Conservation (phyloP, 352 stramenopile genomes). For the Phytophthora sp. region DNA sequence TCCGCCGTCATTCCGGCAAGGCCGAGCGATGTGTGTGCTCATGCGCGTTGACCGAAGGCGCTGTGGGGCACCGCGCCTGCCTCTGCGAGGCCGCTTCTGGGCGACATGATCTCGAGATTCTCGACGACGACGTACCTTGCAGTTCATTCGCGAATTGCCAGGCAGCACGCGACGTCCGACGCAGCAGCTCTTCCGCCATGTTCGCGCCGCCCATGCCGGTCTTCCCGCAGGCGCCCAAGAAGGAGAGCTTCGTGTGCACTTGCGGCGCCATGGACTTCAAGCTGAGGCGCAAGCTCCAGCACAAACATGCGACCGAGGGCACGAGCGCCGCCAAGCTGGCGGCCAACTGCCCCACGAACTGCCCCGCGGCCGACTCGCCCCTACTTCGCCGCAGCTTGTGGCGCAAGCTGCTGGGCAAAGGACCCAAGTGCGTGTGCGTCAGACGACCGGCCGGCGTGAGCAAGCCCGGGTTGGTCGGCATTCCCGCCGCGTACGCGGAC, state of each 20-base stretch:
- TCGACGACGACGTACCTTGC: too few relatives aligned
- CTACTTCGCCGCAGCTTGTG: slow-evolving; percentile 40
- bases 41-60: not conserved
- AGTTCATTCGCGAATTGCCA: slow-evolving; percentile 23
- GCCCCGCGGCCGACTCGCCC: not conserved
- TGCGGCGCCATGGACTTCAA: slow-evolving; percentile 30
- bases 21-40: slow-evolving; percentile 2
- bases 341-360: slow-evolving; percentile 22
- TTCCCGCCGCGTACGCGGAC: slow-evolving; percentile 45
- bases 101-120: slow-evolving; percentile 15
- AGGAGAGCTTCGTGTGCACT: slow-evolving; percentile 7
- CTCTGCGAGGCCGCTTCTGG: slow-evolving; percentile 8
- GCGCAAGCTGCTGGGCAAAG: slow-evolving; percentile 51
- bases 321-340: slow-evolving; percentile 20
- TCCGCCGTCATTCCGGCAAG: slow-evolving; percentile 19
- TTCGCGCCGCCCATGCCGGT: slow-evolving; percentile 21
- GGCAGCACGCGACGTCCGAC: not conserved
- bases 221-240: slow-evolving; percentile 13
- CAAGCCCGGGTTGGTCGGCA: slow-evolving; percentile 21
- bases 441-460: slow-evolving; percentile 10
- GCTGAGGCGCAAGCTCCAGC: slow-evolving; percentile 13
- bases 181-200: not conserved
- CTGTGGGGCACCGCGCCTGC: slow-evolving; percentile 12
- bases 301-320: slow-evolving; percentile 11
- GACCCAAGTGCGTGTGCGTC: slow-evolving; percentile 52